Conservation (phyloP, 208 protist genomes). For the Leishmania tropica region DNA sequence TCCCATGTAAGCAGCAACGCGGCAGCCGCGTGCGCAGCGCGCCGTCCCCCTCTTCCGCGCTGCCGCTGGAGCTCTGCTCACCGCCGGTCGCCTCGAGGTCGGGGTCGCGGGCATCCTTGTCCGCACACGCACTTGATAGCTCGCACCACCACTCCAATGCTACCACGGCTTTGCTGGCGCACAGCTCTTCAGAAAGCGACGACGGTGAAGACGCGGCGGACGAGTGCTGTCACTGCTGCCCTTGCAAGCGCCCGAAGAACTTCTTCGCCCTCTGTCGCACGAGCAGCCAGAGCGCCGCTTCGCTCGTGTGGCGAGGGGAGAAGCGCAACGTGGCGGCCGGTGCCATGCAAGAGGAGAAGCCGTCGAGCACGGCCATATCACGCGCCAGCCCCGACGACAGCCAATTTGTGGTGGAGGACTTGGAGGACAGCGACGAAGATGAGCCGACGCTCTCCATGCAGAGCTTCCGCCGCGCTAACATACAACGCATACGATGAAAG, state of each 20-base stretch:
- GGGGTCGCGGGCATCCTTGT: not conserved
- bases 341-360: not conserved
- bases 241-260: conserved; percentile 43
- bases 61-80: conserved; percentile 6
- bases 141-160: not conserved
- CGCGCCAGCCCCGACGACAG: not conserved
- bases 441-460: conserved; percentile 54
- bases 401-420: conserved; percentile 22
- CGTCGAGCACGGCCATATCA: not conserved
- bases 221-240: conserved; percentile 58
- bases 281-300: not conserved
- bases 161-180: not conserved
- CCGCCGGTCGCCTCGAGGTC: not conserved
- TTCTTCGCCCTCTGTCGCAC: conserved; percentile 35
- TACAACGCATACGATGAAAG: conserved; percentile 28
- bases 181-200: not conserved
- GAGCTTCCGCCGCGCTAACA: conserved; percentile 38
- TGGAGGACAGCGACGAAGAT: conserved; percentile 37
- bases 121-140: not conserved
- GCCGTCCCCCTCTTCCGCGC: not conserved
- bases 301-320: not conserved
- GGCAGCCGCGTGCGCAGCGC: conserved; percentile 7
- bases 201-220: conserved; percentile 5
- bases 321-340: not conserved
- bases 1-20: conserved; percentile 29